Evolutionary conservation across 2,329 filamentous ascomycete species (phyloP).

Genomic region (Exophiala mesophila): DNA sequence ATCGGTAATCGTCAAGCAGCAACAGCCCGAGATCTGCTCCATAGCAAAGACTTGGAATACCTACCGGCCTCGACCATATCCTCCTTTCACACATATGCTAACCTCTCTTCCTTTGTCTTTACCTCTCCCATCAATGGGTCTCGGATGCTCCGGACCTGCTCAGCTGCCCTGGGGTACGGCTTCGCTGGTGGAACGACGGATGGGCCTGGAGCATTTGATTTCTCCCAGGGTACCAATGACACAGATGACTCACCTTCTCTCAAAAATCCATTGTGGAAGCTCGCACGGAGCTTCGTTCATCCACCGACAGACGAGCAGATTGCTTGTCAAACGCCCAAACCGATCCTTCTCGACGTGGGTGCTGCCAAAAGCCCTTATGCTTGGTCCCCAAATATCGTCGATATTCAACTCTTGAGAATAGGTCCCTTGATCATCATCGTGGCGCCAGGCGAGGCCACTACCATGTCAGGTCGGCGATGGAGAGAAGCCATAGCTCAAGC

Average conservation of each 20-base stretch:
- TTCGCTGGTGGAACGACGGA: conserved; percentile 93
- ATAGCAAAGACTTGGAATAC: conserved; percentile 44
- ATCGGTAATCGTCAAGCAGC: conserved; percentile 44
- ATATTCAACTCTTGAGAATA: conserved; percentile 78
- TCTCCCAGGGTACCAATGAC: conserved; percentile 60
- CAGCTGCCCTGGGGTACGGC: conserved; percentile 82
- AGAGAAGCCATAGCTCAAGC: conserved; percentile 60
- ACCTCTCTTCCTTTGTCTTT: conserved; percentile 74
- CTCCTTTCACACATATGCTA: conserved; percentile 78
- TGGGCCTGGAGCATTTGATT: conserved; percentile 86
- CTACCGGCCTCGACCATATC: conserved; percentile 64
- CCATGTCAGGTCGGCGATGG: conserved; percentile 89
- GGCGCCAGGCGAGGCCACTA: conserved; percentile 80
- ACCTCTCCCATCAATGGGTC: conserved; percentile 65
- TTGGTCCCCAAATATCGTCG: conserved; percentile 89
- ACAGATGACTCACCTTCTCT: conserved; percentile 66
- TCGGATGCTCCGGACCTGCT: conserved; percentile 60
- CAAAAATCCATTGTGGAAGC: conserved; percentile 71
- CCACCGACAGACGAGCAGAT: conserved; percentile 65
- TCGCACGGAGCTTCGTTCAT: conserved; percentile 69
- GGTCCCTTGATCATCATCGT: conserved; percentile 82
- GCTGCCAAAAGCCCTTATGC: conserved; percentile 71
- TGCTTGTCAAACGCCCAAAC: conserved; percentile 74
- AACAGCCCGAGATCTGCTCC: conserved; percentile 49
- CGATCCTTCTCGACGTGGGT: conserved; percentile 82